phyloP scores from a whole-genome alignment of 148 eudicot species.

The Mesembryanthemum crystallinum region DNA sequence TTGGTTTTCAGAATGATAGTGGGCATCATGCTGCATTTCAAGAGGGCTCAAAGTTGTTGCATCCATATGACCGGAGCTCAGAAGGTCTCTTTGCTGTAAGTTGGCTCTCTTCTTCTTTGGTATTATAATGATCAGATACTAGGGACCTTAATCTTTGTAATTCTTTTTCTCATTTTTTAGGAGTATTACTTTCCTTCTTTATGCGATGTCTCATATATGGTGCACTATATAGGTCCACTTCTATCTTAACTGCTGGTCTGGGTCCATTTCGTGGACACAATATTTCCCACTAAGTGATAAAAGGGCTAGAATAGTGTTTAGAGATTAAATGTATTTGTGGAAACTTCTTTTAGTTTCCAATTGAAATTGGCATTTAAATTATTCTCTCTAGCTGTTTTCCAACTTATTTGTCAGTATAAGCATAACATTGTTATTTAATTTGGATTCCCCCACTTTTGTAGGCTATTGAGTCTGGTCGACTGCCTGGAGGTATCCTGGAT shows the following conservation, averaged over 20 bases:
- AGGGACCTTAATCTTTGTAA: not conserved
- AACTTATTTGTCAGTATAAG: not conserved
- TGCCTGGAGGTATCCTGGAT: conserved; percentile 87
- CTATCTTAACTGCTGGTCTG: not conserved
- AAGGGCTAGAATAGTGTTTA: not conserved
- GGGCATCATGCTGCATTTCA: conserved; percentile 46
- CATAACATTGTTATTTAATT: conserved; percentile 2
- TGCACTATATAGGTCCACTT: not conserved
- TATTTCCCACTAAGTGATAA: not conserved
- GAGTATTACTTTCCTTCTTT: not conserved
- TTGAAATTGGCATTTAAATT: not conserved
- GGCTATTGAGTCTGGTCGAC: conserved; percentile 88
- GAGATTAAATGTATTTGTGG: not conserved
- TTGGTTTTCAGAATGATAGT: conserved; percentile 40
- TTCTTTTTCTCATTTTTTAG: not conserved
- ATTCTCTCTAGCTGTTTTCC: not conserved
- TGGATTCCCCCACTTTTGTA: conserved; percentile 26
- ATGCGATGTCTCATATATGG: not conserved
- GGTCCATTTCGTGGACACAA: not conserved
- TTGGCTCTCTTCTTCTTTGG: conserved; percentile 4
- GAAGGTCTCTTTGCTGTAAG: conserved; percentile 82
- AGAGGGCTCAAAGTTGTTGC: conserved; percentile 62
- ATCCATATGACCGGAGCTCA: conserved; percentile 79
- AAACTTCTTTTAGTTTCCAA: not conserved
- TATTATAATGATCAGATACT: not conserved